phyloP scores from a whole-genome alignment of 2,329 filamentous ascomycete species.

The Aspergillus glaucus region DNA sequence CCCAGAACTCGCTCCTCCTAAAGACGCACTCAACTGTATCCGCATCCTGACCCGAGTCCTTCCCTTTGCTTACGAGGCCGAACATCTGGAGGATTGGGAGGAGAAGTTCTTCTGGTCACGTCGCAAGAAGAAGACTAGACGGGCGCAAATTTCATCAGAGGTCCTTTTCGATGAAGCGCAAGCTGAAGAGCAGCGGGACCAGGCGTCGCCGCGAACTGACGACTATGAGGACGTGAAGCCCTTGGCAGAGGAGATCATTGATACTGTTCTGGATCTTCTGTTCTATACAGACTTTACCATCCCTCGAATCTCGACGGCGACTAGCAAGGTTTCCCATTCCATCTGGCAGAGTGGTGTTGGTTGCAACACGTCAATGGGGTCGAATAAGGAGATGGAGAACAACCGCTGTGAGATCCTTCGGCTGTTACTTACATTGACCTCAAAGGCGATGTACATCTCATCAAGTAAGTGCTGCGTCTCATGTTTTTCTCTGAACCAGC shows the following conservation, averaged over 20 bases:
- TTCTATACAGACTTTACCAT: conserved; percentile 91
- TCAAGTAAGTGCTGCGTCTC: conserved; percentile 47
- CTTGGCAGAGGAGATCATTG: conserved; percentile 84
- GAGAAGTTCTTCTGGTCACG: conserved; percentile 86
- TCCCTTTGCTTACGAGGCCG: conserved; percentile 87
- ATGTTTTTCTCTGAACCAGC: not conserved
- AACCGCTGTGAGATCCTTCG: conserved; percentile 87
- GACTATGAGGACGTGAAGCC: conserved; percentile 80
- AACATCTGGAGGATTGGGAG: conserved; percentile 77
- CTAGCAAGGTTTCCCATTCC: conserved; percentile 77
- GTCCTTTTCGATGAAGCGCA: conserved; percentile 77
- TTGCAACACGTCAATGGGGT: conserved; percentile 80
- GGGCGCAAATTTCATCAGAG: conserved; percentile 61
- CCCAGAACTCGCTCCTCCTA: conserved; percentile 71
- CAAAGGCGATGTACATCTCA: conserved; percentile 90
- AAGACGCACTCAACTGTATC: conserved; percentile 91
- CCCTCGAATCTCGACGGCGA: conserved; percentile 62
- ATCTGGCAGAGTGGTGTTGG: conserved; percentile 99
- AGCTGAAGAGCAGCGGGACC: conserved; percentile 46
- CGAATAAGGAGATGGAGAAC: conserved; percentile 86
- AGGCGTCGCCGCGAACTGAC: conserved; percentile 40
- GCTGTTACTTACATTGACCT: conserved; percentile 75
- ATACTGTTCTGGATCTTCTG: conserved; percentile 78
- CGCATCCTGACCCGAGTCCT: conserved; percentile 82
- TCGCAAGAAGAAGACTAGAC: conserved; percentile 65